A percentile compares a stretch with the other conserved stretches of the same genome.
Conservation (phyloP, 2,329 filamentous ascomycete species). For the Neonectria punicea region DNA sequence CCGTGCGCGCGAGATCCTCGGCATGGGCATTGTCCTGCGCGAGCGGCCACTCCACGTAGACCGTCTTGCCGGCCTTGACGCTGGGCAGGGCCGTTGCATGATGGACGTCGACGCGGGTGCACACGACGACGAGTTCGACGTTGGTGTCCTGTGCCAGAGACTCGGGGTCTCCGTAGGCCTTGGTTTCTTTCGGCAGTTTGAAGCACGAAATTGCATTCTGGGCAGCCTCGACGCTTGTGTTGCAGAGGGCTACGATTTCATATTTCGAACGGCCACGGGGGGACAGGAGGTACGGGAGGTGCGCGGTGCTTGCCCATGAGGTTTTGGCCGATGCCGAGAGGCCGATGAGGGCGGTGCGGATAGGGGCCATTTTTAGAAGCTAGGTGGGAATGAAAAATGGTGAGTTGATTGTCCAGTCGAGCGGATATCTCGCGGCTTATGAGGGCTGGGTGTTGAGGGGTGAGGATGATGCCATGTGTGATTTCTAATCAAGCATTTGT, state of each 20-base stretch:
- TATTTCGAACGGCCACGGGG: constrained; percentile 55
- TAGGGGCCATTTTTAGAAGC: constrained; percentile 53
- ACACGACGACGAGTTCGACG: constrained; percentile 66
- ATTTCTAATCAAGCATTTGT: constrained; percentile 32
- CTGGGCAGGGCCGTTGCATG: constrained; percentile 56
- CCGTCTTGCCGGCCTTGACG: constrained; percentile 61
- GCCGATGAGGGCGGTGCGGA: constrained; percentile 67
- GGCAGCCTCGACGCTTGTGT: constrained; percentile 59
- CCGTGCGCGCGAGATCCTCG: constrained; percentile 52
- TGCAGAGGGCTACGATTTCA: constrained; percentile 62
- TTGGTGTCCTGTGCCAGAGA: constrained; percentile 59
- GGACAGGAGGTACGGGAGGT: constrained; percentile 69
- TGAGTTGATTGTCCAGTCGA: background rate
- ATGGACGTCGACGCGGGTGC: constrained; percentile 65
- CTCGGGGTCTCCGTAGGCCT: constrained; percentile 61
- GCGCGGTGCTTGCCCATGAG: constrained; percentile 65
- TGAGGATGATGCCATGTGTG: constrained; percentile 24
- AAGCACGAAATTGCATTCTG: constrained; percentile 55
- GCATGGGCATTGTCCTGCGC: constrained; percentile 55
- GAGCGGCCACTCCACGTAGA: constrained; percentile 70
- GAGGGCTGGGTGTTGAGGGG: background rate
- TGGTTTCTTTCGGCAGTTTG: constrained; percentile 52
- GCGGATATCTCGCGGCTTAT: background rate
- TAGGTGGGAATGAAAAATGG: background rate
- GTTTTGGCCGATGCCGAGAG: constrained; percentile 63